Base-by-base conservation (phyloP, 2,329 filamentous ascomycete species). In the Phialocephala subalpina region DNA sequence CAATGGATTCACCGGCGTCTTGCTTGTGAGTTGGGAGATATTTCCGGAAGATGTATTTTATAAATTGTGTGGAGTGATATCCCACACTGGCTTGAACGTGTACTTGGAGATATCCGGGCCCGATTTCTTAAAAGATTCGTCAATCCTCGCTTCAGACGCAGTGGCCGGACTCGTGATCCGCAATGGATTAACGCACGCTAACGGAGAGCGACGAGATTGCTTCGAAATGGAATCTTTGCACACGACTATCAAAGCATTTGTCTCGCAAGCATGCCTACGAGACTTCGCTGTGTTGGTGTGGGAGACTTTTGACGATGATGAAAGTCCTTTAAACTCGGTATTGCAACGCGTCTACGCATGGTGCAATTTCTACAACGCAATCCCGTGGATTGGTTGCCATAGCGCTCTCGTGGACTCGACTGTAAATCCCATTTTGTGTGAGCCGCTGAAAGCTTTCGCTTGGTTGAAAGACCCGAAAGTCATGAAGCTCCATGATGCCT, bases 391-490 rank as follows among this genome's bases (percentile, higher is more conserved):
- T 58, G 80, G 80, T 5, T 66, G 77, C 1, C 65, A 75, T 53
- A 69, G 74, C 29, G 77, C 81, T 8, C 69, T 83, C 20, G 69
- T 70, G 3, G 74, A 83, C 69, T 75, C 77, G 1, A 67, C 71
- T 5, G 58, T 76, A 11, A 78, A 79, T 36, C 67, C 69, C 27
- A 75, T 77, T 12, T 70, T 68, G 9, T 59, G 67, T 0, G 77
- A 82, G 64, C 82, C 82, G 14, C 73, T 83, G 3, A 79, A 81
- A 6, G 80, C 82, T 1, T 80, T 83, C 63, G 77, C 79, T 59
- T 83, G 80, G 80, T 67, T 83, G 62, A 83, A 83, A 67, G 79
- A 81, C 49, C 73, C 78, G 12, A 74, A 78, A n/a, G 77, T 81
- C 16, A 82, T 83, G 76, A 76, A 78, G 42, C 69, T 75, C 0